Base-by-base conservation (phyloP, 306 rosid genomes). In the Medicago ruthenica region DNA sequence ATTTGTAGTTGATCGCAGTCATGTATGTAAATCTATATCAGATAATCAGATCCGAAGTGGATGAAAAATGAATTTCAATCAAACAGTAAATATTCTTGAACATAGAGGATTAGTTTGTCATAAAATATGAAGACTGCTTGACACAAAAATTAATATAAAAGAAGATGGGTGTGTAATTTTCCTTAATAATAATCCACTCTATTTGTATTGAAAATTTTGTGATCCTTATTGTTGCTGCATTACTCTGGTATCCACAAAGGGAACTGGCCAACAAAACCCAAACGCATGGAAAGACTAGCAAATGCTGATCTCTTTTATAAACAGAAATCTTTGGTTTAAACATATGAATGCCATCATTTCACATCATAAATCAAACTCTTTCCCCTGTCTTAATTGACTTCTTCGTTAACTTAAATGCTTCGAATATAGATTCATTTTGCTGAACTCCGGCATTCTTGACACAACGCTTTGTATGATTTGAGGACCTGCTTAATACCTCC, bases 341-440 rank as follows among this genome's bases (percentile, higher is more conserved):
- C 57, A 63, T 16, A 70, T 24, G 42, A 60, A 76, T 36, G 64
- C 24, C 57, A 50, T 62, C 63, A 24, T 34, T 50, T 54, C 54
- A 20, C 53, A 27, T 60, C 70, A 55, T 27, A 63, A 59, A 59
- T 76, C 69, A 85, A 41, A 69, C 68, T 81, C 83, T 82, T 48
- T 83, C 86, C 27, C 83, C 82, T 9, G 81, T 36, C 86, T 88
- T 80, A 36, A 78, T 70, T 16, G 89, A 79, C 47, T 87, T 89
- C 86, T 88, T 92, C 60, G 82, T 80, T 84, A 90, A 67, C 80
- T 89, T 92, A 83, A 92, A 96, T 76, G 97, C 89, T 42, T 90
- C 90, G 68, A 92, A 85, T 48, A 87, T 85, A 15, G 96, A 81
- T 66, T 85, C 86, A 27, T 78, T 80, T 80, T 76, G 88, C 73